Base-by-base conservation (phyloP, 225 moss, liverwort and hornwort species). In the Bryoerythrophyllum caledonicum region DNA sequence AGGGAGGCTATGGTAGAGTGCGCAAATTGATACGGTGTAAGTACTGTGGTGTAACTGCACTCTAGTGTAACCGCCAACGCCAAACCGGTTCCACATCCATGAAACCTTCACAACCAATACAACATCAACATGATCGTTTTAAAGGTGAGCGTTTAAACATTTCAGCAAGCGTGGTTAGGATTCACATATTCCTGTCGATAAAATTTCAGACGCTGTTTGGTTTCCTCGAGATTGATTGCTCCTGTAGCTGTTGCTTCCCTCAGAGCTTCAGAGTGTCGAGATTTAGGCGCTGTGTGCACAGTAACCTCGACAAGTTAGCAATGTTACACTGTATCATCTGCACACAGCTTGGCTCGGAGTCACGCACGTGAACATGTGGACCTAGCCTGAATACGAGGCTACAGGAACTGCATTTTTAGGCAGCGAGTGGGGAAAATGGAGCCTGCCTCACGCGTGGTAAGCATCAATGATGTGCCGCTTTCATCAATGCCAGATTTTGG, bases 341-440 rank as follows among this genome's bases (percentile, higher is more conserved):
- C 34, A 23, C 14, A 15, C 53, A 34, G 53, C 52, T 52, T 21
- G 68, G 68, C 53, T 53, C 14, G 32, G 12, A 20, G 34, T 34
- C 13, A 9, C 32, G 68, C 68, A 68, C 21, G 54, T 69, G 52
- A 53, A 53, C 68, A 53, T 32, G 53, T 53, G 52, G 68, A 68
- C 53, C 34, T 52, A 7, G 35, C 35, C 68, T 54, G 23, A 5
- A 53, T 23, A 8, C 16, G 4, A 37, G 34, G 35, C 37, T 35
- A 35, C 8, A 23, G 69, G 15, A 4, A n/a, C 37, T 35, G 5
- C 35, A 54, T 54, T 35, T 69, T 23, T 69, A 37, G 54, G 23
- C 37, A 35, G 23, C 15, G 65, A 52, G 53, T 54, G 54, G 69
- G 14, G 19, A 35, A 53, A 53, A 60, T 52, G 14, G 30, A n/a